Percentiles rank a stretch among this genome's conserved stretches.
Evolutionary conservation across 495 filamentous ascomycete species (phyloP).

Genomic region (Hypomontagnella submonticulosa): DNA sequence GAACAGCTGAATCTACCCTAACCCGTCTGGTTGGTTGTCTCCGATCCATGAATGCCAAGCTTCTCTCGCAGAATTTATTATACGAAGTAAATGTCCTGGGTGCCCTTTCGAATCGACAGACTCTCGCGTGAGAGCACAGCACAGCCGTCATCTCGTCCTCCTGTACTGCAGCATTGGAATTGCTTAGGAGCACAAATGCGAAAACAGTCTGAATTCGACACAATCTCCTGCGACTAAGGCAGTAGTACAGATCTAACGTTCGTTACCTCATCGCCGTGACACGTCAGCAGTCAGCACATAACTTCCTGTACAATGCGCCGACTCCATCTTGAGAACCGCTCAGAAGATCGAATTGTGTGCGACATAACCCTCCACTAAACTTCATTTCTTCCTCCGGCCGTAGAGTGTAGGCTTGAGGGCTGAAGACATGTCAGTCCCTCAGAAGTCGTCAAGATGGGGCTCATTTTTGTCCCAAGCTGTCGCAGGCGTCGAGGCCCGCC

Average conservation of each 20-base stretch:
- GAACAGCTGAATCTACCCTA: background rate
- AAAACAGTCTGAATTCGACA: slow-evolving; percentile 2
- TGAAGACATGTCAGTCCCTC: slow-evolving; percentile 51
- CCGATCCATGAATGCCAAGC: slow-evolving; percentile 9
- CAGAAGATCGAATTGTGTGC: slow-evolving; percentile 27
- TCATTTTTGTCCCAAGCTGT: slow-evolving; percentile 92
- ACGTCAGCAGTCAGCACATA: slow-evolving; percentile 34
- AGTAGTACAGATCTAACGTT: slow-evolving; percentile 12
- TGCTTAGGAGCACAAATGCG: slow-evolving; percentile 13
- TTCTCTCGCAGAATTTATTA: slow-evolving; percentile 1
- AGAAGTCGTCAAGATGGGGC: slow-evolving; percentile 73
- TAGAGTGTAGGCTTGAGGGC: slow-evolving; percentile 20
- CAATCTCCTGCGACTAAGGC: slow-evolving; percentile 9
- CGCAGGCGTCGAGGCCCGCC: slow-evolving; percentile 89
- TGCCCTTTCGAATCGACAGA: background rate
- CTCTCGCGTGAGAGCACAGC: slow-evolving; percentile 3
- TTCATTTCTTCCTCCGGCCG: slow-evolving; percentile 4
- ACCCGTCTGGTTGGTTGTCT: slow-evolving; percentile 1
- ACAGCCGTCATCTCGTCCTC: background rate
- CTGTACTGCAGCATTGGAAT: background rate
- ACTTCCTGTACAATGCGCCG: slow-evolving; percentile 45
- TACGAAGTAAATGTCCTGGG: background rate
- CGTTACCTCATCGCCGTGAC: slow-evolving; percentile 33
- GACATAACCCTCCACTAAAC: slow-evolving; percentile 23
- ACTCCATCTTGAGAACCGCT: slow-evolving; percentile 23